Percentiles rank a stretch among this genome's conserved stretches.
These are phyloP conservation scores for Juglanconis oblonga DNA, from an alignment of 2,329 filamentous ascomycete genomes.

Conservation along the genomic window DNA sequence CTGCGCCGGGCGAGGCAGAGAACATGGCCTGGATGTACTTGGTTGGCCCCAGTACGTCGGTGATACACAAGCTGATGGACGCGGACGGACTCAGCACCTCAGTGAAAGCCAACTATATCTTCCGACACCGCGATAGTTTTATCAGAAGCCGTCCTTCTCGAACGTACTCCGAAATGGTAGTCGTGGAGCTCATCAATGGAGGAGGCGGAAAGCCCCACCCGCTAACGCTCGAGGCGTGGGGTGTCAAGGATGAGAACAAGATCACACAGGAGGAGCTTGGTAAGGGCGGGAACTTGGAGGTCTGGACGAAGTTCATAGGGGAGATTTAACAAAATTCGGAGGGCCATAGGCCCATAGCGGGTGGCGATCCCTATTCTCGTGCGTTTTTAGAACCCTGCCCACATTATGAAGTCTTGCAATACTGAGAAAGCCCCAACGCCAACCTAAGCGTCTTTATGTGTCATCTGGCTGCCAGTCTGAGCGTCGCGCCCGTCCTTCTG, in stretches of 20 bases:
- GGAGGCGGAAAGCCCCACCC: not conserved
- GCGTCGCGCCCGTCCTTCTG: constrained; percentile 27
- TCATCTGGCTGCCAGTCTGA: constrained; percentile 21
- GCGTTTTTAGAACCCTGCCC: too few species aligned
- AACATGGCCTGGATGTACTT: not conserved
- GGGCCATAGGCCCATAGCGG: not conserved
- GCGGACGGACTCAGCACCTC: not conserved
- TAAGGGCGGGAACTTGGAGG: not conserved
- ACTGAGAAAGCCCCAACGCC: not conserved
- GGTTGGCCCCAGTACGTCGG: not conserved
- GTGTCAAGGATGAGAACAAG: not conserved
- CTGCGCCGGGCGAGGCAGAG: not conserved
- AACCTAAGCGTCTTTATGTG: constrained; percentile 24
- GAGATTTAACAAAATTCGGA: not conserved
- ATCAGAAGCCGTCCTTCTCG: not conserved
- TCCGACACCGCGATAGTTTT: not conserved
- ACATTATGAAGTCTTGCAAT: constrained; percentile 17
- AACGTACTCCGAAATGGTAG: not conserved
- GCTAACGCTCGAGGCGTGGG: not conserved
- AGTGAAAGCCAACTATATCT: not conserved
- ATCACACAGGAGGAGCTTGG: not conserved
- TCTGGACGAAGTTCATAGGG: not conserved
- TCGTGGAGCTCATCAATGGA: not conserved
- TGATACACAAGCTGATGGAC: not conserved
- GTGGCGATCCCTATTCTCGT: not conserved